These are phyloP conservation scores for Erodium texanum DNA, from an alignment of 441 rosid genomes.

Conservation along the genomic window DNA sequence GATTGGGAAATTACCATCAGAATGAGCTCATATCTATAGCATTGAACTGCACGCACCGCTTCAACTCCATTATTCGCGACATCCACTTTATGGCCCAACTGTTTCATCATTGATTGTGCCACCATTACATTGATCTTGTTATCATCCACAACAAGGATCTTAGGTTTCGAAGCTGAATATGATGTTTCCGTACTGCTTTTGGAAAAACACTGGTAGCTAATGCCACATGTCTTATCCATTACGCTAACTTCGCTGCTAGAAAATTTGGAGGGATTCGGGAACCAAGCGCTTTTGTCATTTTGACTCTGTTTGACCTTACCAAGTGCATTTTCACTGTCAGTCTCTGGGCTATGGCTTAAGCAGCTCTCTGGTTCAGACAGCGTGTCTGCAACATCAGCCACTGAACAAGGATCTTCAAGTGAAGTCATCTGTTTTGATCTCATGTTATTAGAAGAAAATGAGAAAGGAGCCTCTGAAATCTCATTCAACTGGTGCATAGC, in stretches of 20 bases:
- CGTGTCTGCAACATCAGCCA: slow-evolving; percentile 32
- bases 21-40: slow-evolving; percentile 50
- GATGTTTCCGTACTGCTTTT: slow-evolving; percentile 21
- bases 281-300: slow-evolving; percentile 18
- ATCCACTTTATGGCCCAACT: slow-evolving; percentile 60
- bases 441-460: slow-evolving; percentile 28
- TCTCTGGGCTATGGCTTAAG: slow-evolving; percentile 29
- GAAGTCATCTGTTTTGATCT: slow-evolving; percentile 33
- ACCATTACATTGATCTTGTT: slow-evolving; percentile 84
- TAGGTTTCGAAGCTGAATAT: slow-evolving; percentile 38
- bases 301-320: slow-evolving; percentile 23
- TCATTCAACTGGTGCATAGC: slow-evolving; percentile 34
- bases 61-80: slow-evolving; percentile 76
- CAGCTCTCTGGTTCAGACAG: slow-evolving; percentile 43
- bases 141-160: slow-evolving; percentile 92
- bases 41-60: slow-evolving; percentile 60
- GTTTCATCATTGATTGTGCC: slow-evolving; percentile 75
- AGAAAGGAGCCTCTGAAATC: slow-evolving; percentile 26
- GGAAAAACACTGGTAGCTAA: slow-evolving; percentile 22
- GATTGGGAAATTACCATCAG: slow-evolving; percentile 53
- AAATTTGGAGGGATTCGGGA: slow-evolving; percentile 16
- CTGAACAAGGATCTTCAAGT: slow-evolving; percentile 46
- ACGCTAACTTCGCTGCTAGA: slow-evolving; percentile 25
- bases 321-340: slow-evolving; percentile 22
- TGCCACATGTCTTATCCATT: slow-evolving; percentile 24